Conservation (phyloP, 2,329 filamentous ascomycete species). For the Lecanicillium sp. region DNA sequence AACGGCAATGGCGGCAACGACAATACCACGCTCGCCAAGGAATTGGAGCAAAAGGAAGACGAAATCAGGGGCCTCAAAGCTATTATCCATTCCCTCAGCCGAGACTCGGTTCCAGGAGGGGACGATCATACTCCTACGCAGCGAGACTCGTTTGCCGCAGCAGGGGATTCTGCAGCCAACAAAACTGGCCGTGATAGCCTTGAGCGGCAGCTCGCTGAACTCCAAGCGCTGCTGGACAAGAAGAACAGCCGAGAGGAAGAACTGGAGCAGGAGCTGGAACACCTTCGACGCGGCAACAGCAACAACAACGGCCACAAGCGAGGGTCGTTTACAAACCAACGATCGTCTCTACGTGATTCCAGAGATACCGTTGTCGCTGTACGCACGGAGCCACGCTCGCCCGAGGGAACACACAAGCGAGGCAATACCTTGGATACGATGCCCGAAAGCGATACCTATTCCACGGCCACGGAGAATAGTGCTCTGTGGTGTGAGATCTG, state of each 20-base stretch:
- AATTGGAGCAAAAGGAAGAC: constrained; percentile 90
- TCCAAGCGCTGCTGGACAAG: constrained; percentile 63
- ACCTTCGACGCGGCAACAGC: constrained; percentile 43
- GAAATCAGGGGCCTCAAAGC: constrained; percentile 96
- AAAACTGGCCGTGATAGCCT: constrained; percentile 57
- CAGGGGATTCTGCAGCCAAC: constrained; percentile 14
- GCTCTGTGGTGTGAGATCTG: constrained; percentile 92
- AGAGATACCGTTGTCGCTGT: constrained; percentile 56
- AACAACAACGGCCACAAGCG: constrained; percentile 24
- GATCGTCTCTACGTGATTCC: constrained; percentile 57
- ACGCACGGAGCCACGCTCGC: constrained; percentile 38
- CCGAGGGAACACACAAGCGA: constrained; percentile 42
- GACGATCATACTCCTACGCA: constrained; percentile 22
- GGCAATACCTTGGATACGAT: constrained; percentile 56
- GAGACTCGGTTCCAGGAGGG: constrained; percentile 53
- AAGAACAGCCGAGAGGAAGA: constrained; percentile 75
- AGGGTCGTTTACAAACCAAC: constrained; percentile 26
- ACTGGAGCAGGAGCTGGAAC: constrained; percentile 72
- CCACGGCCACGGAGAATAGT: constrained; percentile 63
- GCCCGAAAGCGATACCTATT: constrained; percentile 63
- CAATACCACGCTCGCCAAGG: constrained; percentile 52
- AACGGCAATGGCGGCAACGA: constrained; percentile 25
- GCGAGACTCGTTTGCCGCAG: constrained; percentile 11
- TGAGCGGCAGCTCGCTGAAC: constrained; percentile 72
- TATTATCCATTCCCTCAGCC: constrained; percentile 91